phyloP scores from a whole-genome alignment of 257 asterid species.

The Ilex aquifolium region DNA sequence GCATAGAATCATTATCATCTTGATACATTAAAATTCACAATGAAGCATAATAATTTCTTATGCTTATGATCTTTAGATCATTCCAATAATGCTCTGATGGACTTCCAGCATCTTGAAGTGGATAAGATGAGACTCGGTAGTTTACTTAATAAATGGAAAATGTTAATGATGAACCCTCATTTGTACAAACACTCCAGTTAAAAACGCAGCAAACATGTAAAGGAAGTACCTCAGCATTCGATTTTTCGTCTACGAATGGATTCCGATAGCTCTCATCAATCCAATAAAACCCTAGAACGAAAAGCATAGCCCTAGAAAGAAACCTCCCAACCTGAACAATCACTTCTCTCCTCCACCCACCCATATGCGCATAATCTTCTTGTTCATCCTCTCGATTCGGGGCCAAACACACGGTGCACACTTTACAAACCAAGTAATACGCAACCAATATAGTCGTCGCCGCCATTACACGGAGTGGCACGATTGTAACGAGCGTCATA shows the following conservation, averaged over 20 bases:
- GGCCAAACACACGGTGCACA: slow-evolving; percentile 59
- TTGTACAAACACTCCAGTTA: background rate
- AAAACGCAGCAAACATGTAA: background rate
- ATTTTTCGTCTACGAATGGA: slow-evolving; percentile 18
- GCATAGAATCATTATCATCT: no score
- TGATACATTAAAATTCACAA: background rate
- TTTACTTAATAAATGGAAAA: no score
- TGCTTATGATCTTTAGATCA: no score
- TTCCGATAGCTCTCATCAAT: slow-evolving; percentile 29
- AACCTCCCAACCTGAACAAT: slow-evolving; percentile 61
- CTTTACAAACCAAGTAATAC: slow-evolving; percentile 69
- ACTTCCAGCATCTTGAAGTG: no score
- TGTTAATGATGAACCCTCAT: no score
- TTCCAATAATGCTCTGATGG: no score
- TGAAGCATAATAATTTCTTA: background rate
- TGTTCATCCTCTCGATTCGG: slow-evolving; percentile 79
- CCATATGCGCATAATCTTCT: slow-evolving; percentile 90
- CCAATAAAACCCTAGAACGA: slow-evolving; percentile 80
- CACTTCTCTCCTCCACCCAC: slow-evolving; percentile 81
- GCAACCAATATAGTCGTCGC: slow-evolving; percentile 43
- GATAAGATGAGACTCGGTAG: no score
- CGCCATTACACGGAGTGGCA: slow-evolving; percentile 59
- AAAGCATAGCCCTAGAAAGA: slow-evolving; percentile 58
- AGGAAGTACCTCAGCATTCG: slow-evolving; percentile 39
- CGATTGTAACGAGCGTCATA: slow-evolving; percentile 44